Percentiles rank a stretch among this genome's conserved stretches.
These are phyloP conservation scores for Avena atlantica DNA, from an alignment of 176 grass and related monocot genomes.

Conservation along the genomic window DNA sequence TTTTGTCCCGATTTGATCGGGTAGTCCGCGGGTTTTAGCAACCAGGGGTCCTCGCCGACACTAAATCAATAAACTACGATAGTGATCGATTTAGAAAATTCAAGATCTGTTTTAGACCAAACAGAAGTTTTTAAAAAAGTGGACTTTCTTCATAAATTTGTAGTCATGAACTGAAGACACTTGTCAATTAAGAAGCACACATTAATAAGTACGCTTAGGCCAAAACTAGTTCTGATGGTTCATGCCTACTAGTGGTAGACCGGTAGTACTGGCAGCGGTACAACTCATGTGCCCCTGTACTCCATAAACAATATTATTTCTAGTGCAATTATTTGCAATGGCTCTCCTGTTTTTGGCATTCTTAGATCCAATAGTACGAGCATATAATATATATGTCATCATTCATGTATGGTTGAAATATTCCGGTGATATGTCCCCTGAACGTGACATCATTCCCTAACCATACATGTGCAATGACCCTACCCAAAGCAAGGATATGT, in stretches of 20 bases:
- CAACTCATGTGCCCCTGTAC: conserved; percentile 4
- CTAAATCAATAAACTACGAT: too few species aligned
- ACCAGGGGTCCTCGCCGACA: too few species aligned
- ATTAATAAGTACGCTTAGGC: neutral
- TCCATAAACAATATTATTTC: neutral
- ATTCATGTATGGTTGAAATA: conserved; percentile 27
- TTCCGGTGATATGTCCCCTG: neutral
- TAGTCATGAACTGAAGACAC: too few species aligned
- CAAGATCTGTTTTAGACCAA: too few species aligned
- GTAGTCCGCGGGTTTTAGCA: too few species aligned
- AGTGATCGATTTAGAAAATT: too few species aligned
- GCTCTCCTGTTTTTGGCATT: neutral
- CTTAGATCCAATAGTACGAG: conserved; percentile 23
- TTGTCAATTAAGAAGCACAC: neutral
- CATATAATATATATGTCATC: neutral
- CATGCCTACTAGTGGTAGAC: neutral
- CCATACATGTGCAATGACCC: conserved; percentile 24
- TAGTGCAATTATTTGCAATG: conserved; percentile 47
- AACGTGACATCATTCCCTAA: conserved; percentile 29
- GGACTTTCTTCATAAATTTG: too few species aligned
- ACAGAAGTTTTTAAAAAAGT: too few species aligned
- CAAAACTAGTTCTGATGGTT: neutral
- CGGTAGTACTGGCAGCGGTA: neutral
- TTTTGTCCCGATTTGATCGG: too few species aligned
- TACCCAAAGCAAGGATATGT: too few species aligned